phyloP scores from a whole-genome alignment of 495 filamentous ascomycete genomes.

The Lichenothelia convexa region DNA sequence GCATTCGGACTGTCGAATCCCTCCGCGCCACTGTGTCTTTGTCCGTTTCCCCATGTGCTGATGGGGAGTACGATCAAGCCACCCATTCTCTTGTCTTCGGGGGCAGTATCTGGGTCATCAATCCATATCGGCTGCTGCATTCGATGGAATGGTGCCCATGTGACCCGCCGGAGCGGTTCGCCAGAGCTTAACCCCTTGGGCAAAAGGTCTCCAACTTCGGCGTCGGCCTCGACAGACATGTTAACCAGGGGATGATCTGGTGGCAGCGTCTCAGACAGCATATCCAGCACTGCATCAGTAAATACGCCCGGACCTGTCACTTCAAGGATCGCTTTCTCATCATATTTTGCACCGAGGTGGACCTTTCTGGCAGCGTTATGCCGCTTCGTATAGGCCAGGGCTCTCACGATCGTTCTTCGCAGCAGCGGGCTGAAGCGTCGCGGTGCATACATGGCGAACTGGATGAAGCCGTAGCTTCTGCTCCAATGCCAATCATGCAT shows the following conservation, averaged over 20 bases:
- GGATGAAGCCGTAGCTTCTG: slow-evolving; percentile 24
- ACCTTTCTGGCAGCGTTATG: slow-evolving; percentile 4
- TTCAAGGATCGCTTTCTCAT: slow-evolving; percentile 19
- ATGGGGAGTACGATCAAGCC: slow-evolving; percentile 26
- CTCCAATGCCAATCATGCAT: slow-evolving; percentile 27
- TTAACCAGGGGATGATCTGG: slow-evolving; percentile 16
- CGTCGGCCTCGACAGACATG: slow-evolving; percentile 11
- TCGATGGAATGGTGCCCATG: slow-evolving; percentile 27
- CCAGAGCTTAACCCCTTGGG: too few relatives aligned
- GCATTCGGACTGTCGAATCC: slow-evolving; percentile 17
- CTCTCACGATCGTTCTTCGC: slow-evolving; percentile 21
- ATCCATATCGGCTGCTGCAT: slow-evolving; percentile 21
- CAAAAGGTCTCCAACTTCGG: slow-evolving; percentile 9
- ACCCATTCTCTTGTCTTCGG: slow-evolving; percentile 14
- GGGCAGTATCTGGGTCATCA: slow-evolving; percentile 12
- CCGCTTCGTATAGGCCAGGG: slow-evolving; percentile 21
- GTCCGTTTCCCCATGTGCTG: slow-evolving; percentile 29
- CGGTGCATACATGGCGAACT: slow-evolving; percentile 26
- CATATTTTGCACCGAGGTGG: slow-evolving; percentile 12
- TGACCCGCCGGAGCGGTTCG: slow-evolving; percentile 19
- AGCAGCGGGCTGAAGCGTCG: slow-evolving; percentile 25
- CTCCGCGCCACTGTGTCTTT: slow-evolving; percentile 25
- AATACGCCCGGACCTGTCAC: slow-evolving; percentile 26
- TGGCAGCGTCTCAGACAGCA: slow-evolving; percentile 20
- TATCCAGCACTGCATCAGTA: slow-evolving; percentile 25